Evolutionary conservation across 2,329 filamentous ascomycete genomes (phyloP), one percentile per base, ranked within the genome.

Genomic region (Paraconiothyrium brasiliense): DNA sequence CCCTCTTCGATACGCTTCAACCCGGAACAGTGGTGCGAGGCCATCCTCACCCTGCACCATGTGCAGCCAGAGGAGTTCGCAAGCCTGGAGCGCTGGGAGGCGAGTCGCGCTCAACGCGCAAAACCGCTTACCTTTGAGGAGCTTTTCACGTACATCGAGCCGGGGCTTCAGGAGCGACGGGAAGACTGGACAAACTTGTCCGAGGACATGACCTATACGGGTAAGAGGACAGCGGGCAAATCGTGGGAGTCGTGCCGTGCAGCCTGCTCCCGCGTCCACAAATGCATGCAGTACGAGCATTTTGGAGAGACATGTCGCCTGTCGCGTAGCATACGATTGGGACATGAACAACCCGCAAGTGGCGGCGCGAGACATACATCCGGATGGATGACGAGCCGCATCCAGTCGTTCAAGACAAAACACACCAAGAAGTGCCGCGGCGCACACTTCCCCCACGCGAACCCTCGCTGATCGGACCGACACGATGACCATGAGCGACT

Each of bases 21-120:
- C 16, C 61, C 69, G 9, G 76, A 74, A 57, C 74, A 82, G 27
- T 83, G 81, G 80, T 84, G 82, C 64, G 71, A 76, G 34, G 78
- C 80, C 20, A 73, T 80, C 24, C 61, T 83, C 10, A 80, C 77
- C 1, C 72, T 79, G 67, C 78, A 80, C 54, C 76, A 76, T 48
- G 62, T 79, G 22, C 48, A 64, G 2, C 67, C 71, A 7, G 62
- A 69, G n/a, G 76, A 78, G 51, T 73, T 74, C 46, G 71, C 68
- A 4, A 58, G 52, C 13, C 59, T 78, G 34, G 55, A 62, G 2
- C 69, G 64, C 14, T 78, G 75, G 74, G 73, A 77, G 51, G 56
- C 63, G 16, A 57, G 62, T 8, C 68, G 72, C 39, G 58, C 61
- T 10, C 63, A 70, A 27, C 71, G 71, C 3, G 65, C 66, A 11